Percentiles rank a stretch among this genome's conserved stretches.
Evolutionary conservation across 768 basidiomycete genomes (phyloP).

Genomic region (Piloderma croceum): DNA sequence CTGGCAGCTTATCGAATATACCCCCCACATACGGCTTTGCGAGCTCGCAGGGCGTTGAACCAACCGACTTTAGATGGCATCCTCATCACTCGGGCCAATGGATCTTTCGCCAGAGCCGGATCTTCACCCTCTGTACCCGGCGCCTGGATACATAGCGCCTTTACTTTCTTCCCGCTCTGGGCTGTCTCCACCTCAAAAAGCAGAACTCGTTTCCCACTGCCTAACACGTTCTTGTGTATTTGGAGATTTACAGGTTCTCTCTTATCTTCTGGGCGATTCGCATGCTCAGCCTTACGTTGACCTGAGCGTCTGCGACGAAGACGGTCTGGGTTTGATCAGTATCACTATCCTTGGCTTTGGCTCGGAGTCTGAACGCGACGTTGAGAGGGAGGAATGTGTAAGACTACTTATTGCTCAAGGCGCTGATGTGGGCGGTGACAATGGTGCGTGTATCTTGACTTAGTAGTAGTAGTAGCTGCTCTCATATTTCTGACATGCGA

Average conservation of each 20-base stretch:
- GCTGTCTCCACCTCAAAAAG: conserved; percentile 61
- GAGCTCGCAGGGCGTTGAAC: conserved; percentile 5
- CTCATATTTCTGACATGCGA: conserved; percentile 2
- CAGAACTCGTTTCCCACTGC: conserved; percentile 67
- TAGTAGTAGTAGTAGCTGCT: conserved; percentile 4
- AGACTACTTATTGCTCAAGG: conserved; percentile 75
- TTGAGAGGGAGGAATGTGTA: conserved; percentile 89
- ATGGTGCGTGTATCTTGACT: conserved; percentile 39
- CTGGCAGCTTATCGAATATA: too few species aligned
- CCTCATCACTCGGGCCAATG: conserved; percentile 28
- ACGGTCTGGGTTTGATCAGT: conserved; percentile 77
- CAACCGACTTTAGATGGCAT: conserved; percentile 28
- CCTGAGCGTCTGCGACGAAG: conserved; percentile 71
- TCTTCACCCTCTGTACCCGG: conserved; percentile 73
- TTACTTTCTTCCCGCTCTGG: conserved; percentile 65
- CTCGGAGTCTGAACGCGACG: conserved; percentile 72
- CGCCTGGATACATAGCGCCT: conserved; percentile 51
- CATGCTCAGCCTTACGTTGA: conserved; percentile 65
- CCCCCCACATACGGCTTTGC: too few species aligned
- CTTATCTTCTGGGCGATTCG: conserved; percentile 64
- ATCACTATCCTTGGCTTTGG: conserved; percentile 78
- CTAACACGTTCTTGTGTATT: conserved; percentile 73
- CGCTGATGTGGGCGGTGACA: conserved; percentile 61
- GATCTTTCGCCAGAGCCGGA: conserved; percentile 75
- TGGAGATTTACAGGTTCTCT: conserved; percentile 66